phyloP scores from a whole-genome alignment of 768 basidiomycete genomes.

The Suillus variegatus region DNA sequence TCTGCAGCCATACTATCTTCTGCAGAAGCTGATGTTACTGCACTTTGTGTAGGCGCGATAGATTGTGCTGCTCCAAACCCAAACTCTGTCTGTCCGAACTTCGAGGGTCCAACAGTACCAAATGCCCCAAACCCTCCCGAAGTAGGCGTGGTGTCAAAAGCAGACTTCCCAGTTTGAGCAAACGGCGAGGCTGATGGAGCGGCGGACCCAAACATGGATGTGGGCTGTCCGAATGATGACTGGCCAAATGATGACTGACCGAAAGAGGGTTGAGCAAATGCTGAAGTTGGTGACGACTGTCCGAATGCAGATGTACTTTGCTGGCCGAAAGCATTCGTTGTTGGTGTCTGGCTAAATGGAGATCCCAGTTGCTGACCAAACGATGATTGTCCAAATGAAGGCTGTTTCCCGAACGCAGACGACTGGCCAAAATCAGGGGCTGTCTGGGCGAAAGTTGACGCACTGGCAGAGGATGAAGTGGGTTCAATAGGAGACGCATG shows the following conservation, averaged over 20 bases:
- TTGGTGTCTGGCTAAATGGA: conserved; percentile 36
- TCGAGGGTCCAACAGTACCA: conserved; percentile 28
- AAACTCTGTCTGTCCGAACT: conserved; percentile 35
- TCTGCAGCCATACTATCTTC: conserved; percentile 37
- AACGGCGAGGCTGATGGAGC: conserved; percentile 20
- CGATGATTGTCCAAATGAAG: conserved; percentile 12
- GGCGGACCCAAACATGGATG: conserved; percentile 14
- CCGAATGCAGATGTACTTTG: conserved; percentile 31
- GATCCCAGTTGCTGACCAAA: conserved; percentile 34
- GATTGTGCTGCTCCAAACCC: conserved; percentile 20
- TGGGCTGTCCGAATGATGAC: conserved; percentile 24
- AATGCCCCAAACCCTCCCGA: conserved; percentile 34
- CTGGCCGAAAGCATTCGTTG: conserved; percentile 22
- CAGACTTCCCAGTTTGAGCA: conserved; percentile 17
- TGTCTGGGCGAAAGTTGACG: conserved; percentile 13
- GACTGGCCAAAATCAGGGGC: conserved; percentile 38
- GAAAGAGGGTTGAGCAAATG: conserved; percentile 22
- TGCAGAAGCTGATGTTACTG: conserved; percentile 13
- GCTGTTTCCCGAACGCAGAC: conserved; percentile 26
- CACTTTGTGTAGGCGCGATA: background rate
- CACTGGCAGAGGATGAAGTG: conserved; percentile 21
- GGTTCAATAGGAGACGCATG: conserved; percentile 23
- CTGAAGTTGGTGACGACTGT: conserved; percentile 34
- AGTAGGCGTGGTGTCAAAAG: conserved; percentile 26
- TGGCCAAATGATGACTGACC: conserved; percentile 38